phyloP scores from a whole-genome alignment of 75 land plant genomes.

The Pinus tabuliformis region DNA sequence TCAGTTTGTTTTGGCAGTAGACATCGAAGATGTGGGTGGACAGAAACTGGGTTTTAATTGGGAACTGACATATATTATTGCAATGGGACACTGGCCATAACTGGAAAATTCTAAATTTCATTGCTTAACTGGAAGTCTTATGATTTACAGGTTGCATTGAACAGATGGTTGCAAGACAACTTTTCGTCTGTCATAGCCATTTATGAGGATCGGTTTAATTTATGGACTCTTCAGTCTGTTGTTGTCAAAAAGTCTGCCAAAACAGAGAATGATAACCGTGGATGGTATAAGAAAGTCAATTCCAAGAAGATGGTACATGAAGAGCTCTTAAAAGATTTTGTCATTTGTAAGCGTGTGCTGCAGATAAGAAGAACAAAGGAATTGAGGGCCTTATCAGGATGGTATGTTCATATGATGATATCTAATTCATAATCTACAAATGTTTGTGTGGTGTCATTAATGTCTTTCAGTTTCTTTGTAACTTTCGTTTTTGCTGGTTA shows the following conservation, averaged over 20 bases:
- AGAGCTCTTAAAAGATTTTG: constrained; percentile 17
- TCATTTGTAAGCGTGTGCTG: constrained; percentile 37
- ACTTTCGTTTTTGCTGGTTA: not conserved
- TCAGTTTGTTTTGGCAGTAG: not conserved
- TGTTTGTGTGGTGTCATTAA: not conserved
- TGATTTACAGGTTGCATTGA: constrained; percentile 61
- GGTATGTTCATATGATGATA: constrained; percentile 39
- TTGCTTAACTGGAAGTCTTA: constrained; percentile 3
- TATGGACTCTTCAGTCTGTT: constrained; percentile 45
- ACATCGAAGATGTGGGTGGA: not conserved
- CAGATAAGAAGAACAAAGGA: constrained; percentile 74
- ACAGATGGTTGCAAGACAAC: constrained; percentile 76
- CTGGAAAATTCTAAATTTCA: not conserved
- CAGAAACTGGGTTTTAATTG: not conserved
- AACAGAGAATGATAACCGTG: constrained; percentile 13
- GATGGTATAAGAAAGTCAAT: constrained; percentile 41
- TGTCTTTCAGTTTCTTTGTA: not conserved
- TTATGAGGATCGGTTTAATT: constrained; percentile 90
- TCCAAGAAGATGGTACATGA: constrained; percentile 16
- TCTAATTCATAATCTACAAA: not conserved
- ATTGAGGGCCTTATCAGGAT: constrained; percentile 70
- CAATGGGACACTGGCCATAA: not conserved
- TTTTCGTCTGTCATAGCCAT: constrained; percentile 73
- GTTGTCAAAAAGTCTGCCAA: constrained; percentile 10
- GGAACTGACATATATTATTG: not conserved